phyloP scores from a whole-genome alignment of 768 basidiomycete genomes.

The Leccinum subgranulosum region DNA sequence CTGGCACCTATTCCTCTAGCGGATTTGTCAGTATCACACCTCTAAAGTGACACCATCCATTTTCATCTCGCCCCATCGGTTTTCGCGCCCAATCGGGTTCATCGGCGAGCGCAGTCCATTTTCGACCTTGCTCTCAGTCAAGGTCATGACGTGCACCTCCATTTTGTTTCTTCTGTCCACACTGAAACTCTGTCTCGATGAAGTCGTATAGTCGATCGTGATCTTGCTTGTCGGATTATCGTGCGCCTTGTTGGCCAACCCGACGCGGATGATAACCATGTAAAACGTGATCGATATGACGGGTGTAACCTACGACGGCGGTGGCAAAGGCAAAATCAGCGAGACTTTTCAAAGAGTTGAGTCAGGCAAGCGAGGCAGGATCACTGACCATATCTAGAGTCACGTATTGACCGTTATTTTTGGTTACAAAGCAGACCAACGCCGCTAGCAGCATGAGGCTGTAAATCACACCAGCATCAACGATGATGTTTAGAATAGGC shows the following conservation, averaged over 20 bases:
- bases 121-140: constrained; percentile 1
- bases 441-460: constrained; percentile 33
- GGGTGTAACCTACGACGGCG: constrained; percentile 30
- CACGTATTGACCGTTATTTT: constrained; percentile 33
- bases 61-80: background rate
- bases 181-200: background rate
- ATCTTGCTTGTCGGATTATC: background rate
- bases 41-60: background rate
- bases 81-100: background rate
- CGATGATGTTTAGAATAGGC: constrained; percentile 26
- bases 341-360: background rate
- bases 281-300: constrained; percentile 43
- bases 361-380: background rate
- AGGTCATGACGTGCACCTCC: constrained; percentile 4
- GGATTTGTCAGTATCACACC: background rate
- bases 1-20: background rate
- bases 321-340: background rate
- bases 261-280: constrained; percentile 41
- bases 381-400: constrained; percentile 34
- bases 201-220: background rate
- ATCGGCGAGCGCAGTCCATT: background rate
- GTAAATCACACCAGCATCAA: constrained; percentile 39
- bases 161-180: constrained; percentile 2
- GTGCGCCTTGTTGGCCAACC: constrained; percentile 8
- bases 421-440: constrained; percentile 27